Base-by-base conservation (phyloP, 2,329 filamentous ascomycete genomes). In the Apiospora koreana region DNA sequence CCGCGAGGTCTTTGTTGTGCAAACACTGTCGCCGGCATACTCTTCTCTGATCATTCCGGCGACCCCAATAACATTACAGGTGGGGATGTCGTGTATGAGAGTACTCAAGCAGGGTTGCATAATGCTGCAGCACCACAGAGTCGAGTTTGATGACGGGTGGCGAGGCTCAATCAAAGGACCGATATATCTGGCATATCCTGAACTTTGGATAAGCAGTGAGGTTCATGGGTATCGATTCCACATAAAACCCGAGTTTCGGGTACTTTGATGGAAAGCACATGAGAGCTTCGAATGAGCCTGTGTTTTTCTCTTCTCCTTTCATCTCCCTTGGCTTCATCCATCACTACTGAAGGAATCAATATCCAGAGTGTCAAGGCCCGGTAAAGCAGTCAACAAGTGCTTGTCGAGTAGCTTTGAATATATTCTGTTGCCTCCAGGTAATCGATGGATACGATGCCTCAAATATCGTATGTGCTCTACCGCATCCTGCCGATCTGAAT, bases 371-470 rank as follows among this genome's bases (percentile, higher is more conserved):
- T 62, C 54, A 38, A 62, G 54, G 21, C 54, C 54, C n/a, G 70
- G 70, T 21, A 71, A 48, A 25, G 67, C 70, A n/a, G 70, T 65
- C 42, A 68, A 65, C 23, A 71, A 50, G 70, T 84, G 83, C 68
- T 83, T 84, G 31, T 80, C 77, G 64, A 84, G 62, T 8, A 84
- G 71, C 21, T 79, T 78, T 21, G 82, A 78, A 69, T 84, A 84
- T 0, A 81, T 80, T 7, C 77, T 74, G 8, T 73, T 72, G 0
- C 82, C 83, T 0, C 81, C 81, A 0, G 83, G 83, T 4, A 84
- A 70, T 64, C 80, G 75, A 4, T 76, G 72, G 45, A 84, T 84
- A 2, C 84, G 74, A 21, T 73, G 71, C 2, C 81, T 74, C 28
- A 84, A 71, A 69, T 83, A 83, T 8, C 75, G 69, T 41, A 85